phyloP scores from a whole-genome alignment of 768 basidiomycete species.

The Termitomyces sp. region DNA sequence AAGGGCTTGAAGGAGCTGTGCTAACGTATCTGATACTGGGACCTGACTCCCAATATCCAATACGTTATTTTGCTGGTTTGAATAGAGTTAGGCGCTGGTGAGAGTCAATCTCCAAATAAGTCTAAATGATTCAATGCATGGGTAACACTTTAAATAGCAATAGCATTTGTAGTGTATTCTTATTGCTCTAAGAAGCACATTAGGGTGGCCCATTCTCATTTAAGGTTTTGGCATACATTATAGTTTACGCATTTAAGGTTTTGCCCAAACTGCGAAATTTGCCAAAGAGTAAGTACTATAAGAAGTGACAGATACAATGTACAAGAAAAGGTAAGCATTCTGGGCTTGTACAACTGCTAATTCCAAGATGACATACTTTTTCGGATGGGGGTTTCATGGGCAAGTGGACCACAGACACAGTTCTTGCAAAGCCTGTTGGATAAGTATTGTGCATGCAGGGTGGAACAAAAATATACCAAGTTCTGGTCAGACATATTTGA shows the following conservation, averaged over 20 bases:
- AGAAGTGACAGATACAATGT: too few relatives aligned
- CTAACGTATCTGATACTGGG: background rate
- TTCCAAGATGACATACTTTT: background rate
- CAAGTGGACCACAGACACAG: background rate
- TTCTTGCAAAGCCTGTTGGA: background rate
- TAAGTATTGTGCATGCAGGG: background rate
- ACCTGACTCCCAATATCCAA: background rate
- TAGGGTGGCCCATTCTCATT: background rate
- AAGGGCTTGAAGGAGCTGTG: background rate
- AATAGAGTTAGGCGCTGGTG: background rate
- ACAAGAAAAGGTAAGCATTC: background rate
- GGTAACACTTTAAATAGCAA: background rate
- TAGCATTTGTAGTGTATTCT: background rate
- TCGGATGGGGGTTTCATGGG: background rate
- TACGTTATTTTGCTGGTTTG: background rate
- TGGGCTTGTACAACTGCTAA: background rate
- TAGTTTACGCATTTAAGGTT: background rate
- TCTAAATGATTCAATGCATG: background rate
- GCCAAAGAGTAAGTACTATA: too few relatives aligned
- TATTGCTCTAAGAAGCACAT: background rate
- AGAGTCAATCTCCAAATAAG: background rate
- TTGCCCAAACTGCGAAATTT: too few relatives aligned
- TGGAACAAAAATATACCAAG: background rate
- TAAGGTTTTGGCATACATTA: background rate
- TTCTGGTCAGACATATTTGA: background rate